Base-by-base conservation (phyloP, 306 rosid species). In the Myrica gale region DNA sequence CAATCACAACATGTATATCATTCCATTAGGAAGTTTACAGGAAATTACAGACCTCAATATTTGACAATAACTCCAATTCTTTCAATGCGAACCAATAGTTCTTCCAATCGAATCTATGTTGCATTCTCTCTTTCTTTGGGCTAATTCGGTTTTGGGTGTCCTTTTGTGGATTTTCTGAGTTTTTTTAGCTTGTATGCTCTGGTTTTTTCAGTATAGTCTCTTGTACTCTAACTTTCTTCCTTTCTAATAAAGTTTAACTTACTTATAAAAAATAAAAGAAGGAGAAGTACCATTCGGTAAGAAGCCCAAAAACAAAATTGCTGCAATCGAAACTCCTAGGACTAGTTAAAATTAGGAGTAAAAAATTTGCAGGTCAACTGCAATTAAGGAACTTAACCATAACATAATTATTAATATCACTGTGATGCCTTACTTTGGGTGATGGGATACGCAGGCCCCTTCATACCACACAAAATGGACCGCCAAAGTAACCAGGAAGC, bases 401-500 rank as follows among this genome's bases (percentile, higher is more conserved):
- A 52, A 71, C 51, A 19, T 48, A 16, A 39, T 48, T 37, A 63
- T 16, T 9, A 37, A 13, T 41, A 63, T 63, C 15, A 65, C 12
- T n/a, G 9, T 17, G 15, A 1, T 32, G 13, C 41, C 44, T 61
- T 26, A 10, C 44, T 32, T 32, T 61, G 39, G 41, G 67, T 26
- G 67, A 23, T 26, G 32, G 9, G 21, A 65, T 8, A 65, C 41
- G 7, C 15, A 66, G 7, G 19, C 50, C 15, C 20, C 23, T 66
- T 19, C 70, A 66, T 66, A 3, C 46, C 13, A 8, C 5, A 66
- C 13, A 66, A 66, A 42, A 17, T 9, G 46, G 70, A 19, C 23
- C 48, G 42, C 26, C n/a, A 15, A 42, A 66, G 70, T 42, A 26
- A 66, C 50, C 70, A 66, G 46, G 20, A 60, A 44, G 70, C 63